phyloP scores from a whole-genome alignment of 208 protist genomes.

The Strigomonas oncopelti region DNA sequence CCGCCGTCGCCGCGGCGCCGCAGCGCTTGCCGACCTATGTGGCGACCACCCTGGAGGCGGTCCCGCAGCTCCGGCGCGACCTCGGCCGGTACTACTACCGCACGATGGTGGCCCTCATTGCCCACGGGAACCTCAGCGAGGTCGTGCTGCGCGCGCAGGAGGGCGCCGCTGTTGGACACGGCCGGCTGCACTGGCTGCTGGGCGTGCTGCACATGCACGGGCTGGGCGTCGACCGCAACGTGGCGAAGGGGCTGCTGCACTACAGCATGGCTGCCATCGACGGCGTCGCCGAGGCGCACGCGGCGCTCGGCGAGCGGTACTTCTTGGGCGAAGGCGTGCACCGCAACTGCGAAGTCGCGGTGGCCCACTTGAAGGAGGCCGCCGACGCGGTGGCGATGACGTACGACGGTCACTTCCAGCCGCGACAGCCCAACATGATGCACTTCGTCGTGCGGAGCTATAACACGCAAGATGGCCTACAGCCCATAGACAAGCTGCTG shows the following conservation, averaged over 20 bases:
- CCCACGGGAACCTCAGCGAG: conserved; percentile 24
- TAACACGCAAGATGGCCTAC: neutral
- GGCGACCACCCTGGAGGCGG: neutral
- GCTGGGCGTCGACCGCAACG: conserved; percentile 59
- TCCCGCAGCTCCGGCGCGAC: conserved; percentile 16
- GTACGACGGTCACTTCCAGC: conserved; percentile 34
- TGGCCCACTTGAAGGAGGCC: conserved; percentile 61
- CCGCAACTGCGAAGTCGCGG: conserved; percentile 48
- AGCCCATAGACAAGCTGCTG: neutral
- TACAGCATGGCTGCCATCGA: conserved; percentile 78
- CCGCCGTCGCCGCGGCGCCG: no score
- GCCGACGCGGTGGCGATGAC: conserved; percentile 74
- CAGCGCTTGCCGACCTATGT: no score
- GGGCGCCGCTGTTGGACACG: conserved; percentile 55
- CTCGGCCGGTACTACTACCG: conserved; percentile 59
- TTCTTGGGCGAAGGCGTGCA: conserved; percentile 47
- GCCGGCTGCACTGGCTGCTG: conserved; percentile 72
- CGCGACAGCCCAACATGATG: neutral
- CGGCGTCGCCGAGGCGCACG: conserved; percentile 61
- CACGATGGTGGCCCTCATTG: conserved; percentile 57
- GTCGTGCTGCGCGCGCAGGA: conserved; percentile 40
- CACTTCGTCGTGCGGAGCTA: neutral
- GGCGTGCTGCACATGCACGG: conserved; percentile 77
- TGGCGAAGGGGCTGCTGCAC: conserved; percentile 65
- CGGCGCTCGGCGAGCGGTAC: conserved; percentile 81